Conservation (phyloP, 352 stramenopile genomes). For the Hyaloperonospora arabidopsidis region DNA sequence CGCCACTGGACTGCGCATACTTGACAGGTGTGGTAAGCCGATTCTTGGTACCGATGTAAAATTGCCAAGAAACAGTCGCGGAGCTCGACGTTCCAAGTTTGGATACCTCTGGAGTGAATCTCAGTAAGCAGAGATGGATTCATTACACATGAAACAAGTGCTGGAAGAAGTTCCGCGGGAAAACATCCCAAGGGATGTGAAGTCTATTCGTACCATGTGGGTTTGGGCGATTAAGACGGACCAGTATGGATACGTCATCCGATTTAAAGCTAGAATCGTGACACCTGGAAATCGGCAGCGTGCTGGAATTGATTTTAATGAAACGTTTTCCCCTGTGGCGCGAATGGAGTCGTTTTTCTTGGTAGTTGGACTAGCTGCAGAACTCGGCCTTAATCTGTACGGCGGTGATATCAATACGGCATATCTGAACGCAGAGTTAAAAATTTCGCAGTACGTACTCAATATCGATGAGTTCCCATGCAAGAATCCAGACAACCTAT, state of each 20-base stretch:
- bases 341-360: slow-evolving; percentile 4
- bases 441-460: slow-evolving; percentile 6
- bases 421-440: slow-evolving; percentile 3
- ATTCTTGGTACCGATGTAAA: too few relatives aligned
- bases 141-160: not conserved
- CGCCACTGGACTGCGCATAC: too few relatives aligned
- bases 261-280: slow-evolving; percentile 1
- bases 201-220: slow-evolving; percentile 5
- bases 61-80: too few relatives aligned
- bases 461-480: not conserved
- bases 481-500: not conserved
- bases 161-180: not conserved
- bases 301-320: slow-evolving; percentile 2
- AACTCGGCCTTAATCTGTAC: not conserved
- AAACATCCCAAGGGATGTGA: not conserved
- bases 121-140: slow-evolving; percentile 1
- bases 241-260: slow-evolving; percentile 2
- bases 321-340: not conserved
- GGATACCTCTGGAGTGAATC: too few relatives aligned
- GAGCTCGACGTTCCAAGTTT: too few relatives aligned
- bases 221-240: slow-evolving; percentile 4
- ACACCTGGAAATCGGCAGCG: slow-evolving; percentile 4
- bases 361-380: not conserved
- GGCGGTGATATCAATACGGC: slow-evolving; percentile 8
- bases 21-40: too few relatives aligned